A percentile compares a stretch with the other conserved stretches of the same genome.
phyloP scores from a whole-genome alignment of 305 asterid species.

The Caryopteris hybrid region DNA sequence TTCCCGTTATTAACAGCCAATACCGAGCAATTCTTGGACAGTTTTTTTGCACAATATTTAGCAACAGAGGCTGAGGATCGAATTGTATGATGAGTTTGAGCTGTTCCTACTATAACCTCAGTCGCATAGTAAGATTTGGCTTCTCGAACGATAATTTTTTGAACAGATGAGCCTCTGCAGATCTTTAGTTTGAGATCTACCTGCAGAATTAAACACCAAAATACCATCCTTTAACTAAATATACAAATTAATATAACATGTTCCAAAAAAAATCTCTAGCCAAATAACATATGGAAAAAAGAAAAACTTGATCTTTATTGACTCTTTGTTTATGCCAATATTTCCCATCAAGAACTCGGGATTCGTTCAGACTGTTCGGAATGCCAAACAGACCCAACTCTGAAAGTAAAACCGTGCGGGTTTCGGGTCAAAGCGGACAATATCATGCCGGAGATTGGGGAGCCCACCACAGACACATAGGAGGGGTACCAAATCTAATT shows the following conservation, averaged over 20 bases:
- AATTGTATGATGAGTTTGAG: slow-evolving; percentile 55
- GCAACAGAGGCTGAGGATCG: slow-evolving; percentile 81
- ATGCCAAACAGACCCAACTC: background rate
- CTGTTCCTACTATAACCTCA: slow-evolving; percentile 68
- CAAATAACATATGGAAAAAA: background rate
- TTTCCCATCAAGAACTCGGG: background rate
- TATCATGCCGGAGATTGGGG: background rate
- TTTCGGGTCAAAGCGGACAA: background rate
- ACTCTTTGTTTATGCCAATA: background rate
- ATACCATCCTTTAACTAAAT: background rate
- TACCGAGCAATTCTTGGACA: slow-evolving; percentile 64
- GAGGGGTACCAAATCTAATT: background rate
- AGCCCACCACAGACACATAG: no score
- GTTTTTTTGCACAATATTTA: slow-evolving; percentile 75
- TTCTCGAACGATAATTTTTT: slow-evolving; percentile 76
- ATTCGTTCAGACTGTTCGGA: background rate
- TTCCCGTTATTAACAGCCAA: slow-evolving; percentile 81
- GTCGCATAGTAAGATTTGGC: slow-evolving; percentile 68
- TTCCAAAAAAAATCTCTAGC: background rate
- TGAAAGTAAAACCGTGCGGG: background rate
- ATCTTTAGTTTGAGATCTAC: slow-evolving; percentile 94
- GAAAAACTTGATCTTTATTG: background rate
- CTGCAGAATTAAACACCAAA: slow-evolving; percentile 38
- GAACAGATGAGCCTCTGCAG: slow-evolving; percentile 79
- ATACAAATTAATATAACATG: background rate